Base-by-base conservation (phyloP, 1,284 basidiomycete species). In the Austroboletus novae-zelandiae region DNA sequence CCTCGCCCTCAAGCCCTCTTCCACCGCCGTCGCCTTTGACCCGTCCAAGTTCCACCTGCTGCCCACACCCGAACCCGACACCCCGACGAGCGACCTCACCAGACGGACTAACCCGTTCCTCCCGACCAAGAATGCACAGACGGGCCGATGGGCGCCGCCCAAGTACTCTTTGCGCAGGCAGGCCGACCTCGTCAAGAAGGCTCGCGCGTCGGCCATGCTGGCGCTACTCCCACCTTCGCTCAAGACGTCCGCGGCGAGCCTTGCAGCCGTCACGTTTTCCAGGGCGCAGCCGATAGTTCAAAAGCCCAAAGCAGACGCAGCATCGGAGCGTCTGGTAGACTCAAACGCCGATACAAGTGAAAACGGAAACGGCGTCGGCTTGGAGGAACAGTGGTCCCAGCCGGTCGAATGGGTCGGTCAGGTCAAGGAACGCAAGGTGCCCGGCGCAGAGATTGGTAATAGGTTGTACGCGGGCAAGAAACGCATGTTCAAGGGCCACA, bases 401-500 rank as follows among this genome's bases (percentile, higher is more conserved):
- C 64, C 70, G 13, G 68, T 86, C 2, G 70, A 75, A 27, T 88
- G 86, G 87, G 71, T 74, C 14, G 83, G 84, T 31, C 71, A 79
- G 57, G 66, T 74, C 45, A 74, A 74, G 59, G 69, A 72, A 59
- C 78, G 75, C 67, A 68, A 66, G 48, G 72, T 75, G 30, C 64
- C 74, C 40, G 80, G 81, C 40, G 74, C 76, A 27, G 77, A 82
- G 31, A 63, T 78, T 43, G 84, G 83, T 29, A 78, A 78, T 56
- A 75, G 78, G 46, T 67, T 91, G 59, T 91, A 91, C 57, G 80
- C 84, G 14, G 81, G 75, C 52, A 85, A 79, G 76, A 84, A 81
- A 73, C 74, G 78, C 57, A 90, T 91, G 88, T 91, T 91, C 79
- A 91, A 91, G 74, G 89, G 89, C 20, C 88, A 91, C 75, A 86